Base-by-base conservation (phyloP, 208 protist genomes). In the Crithidia bombi region DNA sequence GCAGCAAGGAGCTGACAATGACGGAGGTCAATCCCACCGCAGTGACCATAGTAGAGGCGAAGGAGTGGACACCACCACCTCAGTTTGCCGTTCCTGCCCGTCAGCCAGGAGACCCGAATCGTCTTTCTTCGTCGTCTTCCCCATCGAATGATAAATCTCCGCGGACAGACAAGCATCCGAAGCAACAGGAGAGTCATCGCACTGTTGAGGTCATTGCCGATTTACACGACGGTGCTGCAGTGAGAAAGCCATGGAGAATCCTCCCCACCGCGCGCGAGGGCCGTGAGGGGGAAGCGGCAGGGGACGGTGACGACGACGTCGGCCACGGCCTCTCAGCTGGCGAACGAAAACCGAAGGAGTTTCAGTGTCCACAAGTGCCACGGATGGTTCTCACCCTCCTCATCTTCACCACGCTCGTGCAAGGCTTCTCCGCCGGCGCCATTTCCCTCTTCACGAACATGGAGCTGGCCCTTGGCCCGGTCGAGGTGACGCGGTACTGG, bases 401-500 rank as follows among this genome's bases (percentile, higher is more conserved):
- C 6, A n/a, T 88, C 3, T 51, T 58, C 21, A 66, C 68, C 46
- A 47, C 79, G 3, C 33, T 79, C 4, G 67, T 69, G n/a, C 75
- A 83, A 56, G 58, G 66, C 19, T 80, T 83, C 63, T 79, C 75
- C 2, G 33, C 66, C 3, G 73, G 65, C 47, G 55, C 61, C 35
- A 61, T 88, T n/a, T 51, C 44, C 19, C 49, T 85, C 28, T 79
- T 83, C 68, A 78, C 83, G 0, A 79, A 80, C 56, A 38, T 55
- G 35, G 67, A 69, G 39, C 36, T 85, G 28, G 39, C 23, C 11
- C 66, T 75, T 36, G 58, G 61, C 21, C 79, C 82, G 14, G 69
- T 75, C 3, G 68, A 82, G 54, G 75, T 82, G 61, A 50, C 55
- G 52, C 66, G 32, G 50, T 85, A 83, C 57, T 85, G 79, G 75